Evolutionary conservation across 1,139 yeast genomes (phyloP).

Genomic region (Lodderomyces margitis): DNA sequence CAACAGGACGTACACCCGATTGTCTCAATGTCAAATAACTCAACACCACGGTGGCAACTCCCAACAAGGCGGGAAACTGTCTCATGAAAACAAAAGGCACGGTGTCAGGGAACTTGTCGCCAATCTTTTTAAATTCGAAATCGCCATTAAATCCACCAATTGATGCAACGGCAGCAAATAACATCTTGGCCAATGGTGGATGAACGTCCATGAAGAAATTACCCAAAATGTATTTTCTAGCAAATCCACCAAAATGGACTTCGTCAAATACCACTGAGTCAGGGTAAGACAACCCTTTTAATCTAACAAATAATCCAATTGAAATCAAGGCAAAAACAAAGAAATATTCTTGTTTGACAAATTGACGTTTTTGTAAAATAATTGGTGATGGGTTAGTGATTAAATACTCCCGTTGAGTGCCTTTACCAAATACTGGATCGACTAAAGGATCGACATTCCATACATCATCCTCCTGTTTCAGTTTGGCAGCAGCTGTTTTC

Average conservation of each 20-base stretch:
- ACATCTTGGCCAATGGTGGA: slow-evolving; percentile 90
- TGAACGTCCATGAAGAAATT: slow-evolving; percentile 87
- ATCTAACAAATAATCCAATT: slow-evolving; percentile 50
- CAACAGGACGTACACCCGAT: slow-evolving; percentile 80
- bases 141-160: slow-evolving; percentile 77
- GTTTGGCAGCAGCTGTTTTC: slow-evolving; percentile 11
- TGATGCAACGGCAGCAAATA: slow-evolving; percentile 73
- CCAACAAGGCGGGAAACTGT: slow-evolving; percentile 77
- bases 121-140: slow-evolving; percentile 71
- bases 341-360: slow-evolving; percentile 28
- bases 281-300: slow-evolving; percentile 28
- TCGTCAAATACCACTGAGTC: slow-evolving; percentile 39
- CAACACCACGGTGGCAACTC: slow-evolving; percentile 75
- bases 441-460: slow-evolving; percentile 14
- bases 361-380: slow-evolving; percentile 21
- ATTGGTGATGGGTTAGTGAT: slow-evolving; percentile 26
- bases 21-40: slow-evolving; percentile 79
- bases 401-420: slow-evolving; percentile 27
- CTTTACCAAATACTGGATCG: slow-evolving; percentile 32
- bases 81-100: slow-evolving; percentile 85
- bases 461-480: slow-evolving; percentile 9
- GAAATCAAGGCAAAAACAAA: slow-evolving; percentile 49
- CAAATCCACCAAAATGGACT: slow-evolving; percentile 68
- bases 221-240: slow-evolving; percentile 70
- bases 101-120: slow-evolving; percentile 55